Percentiles rank a stretch among this genome's conserved stretches.
Evolutionary conservation across 2,329 filamentous ascomycete species (phyloP).

Genomic region (Pseudogymnoascus verrucosus): DNA sequence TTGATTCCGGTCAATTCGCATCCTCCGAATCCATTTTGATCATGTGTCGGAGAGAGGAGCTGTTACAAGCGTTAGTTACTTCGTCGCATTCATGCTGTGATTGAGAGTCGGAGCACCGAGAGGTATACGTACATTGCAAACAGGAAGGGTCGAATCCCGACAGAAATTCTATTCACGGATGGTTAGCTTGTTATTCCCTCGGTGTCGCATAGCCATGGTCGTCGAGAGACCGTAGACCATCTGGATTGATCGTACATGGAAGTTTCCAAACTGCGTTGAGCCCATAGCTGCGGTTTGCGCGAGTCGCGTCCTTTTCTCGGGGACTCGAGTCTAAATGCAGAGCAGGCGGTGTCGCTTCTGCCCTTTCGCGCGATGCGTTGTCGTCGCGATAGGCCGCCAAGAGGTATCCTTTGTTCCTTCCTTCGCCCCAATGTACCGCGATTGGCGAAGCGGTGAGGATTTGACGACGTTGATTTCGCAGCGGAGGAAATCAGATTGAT

Average conservation of each 20-base stretch:
- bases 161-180: conserved; percentile 59
- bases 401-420: neutral
- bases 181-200: conserved; percentile 4
- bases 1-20: conserved; percentile 71
- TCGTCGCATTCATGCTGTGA: neutral
- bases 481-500: neutral
- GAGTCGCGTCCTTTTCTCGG: neutral
- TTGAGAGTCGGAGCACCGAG: neutral
- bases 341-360: neutral
- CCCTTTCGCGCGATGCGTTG: conserved; percentile 6
- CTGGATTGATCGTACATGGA: conserved; percentile 38
- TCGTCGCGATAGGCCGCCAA: conserved; percentile 5
- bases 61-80: conserved; percentile 27
- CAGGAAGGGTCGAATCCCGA: conserved; percentile 71
- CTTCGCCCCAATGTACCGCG: neutral
- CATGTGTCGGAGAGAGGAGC: conserved; percentile 56
- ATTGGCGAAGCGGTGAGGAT: neutral
- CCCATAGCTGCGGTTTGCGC: conserved; percentile 30
- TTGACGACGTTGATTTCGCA: neutral
- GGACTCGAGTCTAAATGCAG: conserved; percentile 5
- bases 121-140: conserved; percentile 66
- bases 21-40: conserved; percentile 54
- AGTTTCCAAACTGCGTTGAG: conserved; percentile 50
- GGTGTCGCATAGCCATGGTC: neutral
- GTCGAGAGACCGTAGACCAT: neutral